Percentiles rank a stretch among this genome's conserved stretches.
Conservation (phyloP, 768 basidiomycete genomes). For the Leccinum variicolor region DNA sequence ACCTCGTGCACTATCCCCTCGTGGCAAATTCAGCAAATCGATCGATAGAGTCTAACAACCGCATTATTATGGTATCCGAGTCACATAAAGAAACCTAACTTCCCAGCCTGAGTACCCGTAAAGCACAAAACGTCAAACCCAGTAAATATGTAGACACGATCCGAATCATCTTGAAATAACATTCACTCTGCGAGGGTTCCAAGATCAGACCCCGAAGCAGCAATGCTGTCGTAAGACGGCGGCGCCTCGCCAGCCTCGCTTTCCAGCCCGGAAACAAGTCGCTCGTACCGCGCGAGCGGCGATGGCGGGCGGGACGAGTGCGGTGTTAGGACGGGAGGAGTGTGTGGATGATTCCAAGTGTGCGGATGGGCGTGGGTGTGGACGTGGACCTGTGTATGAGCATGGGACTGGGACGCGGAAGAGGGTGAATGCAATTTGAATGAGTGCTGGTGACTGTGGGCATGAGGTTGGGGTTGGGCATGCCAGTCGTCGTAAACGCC, state of each 20-base stretch:
- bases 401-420: neutral
- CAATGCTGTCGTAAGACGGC: constrained; percentile 44
- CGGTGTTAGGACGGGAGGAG: neutral
- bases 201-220: neutral
- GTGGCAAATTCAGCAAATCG: neutral
- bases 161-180: neutral
- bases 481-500: neutral
- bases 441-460: neutral
- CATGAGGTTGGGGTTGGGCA: neutral
- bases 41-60: neutral
- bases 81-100: too few relatives aligned
- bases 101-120: neutral
- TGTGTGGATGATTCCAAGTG: neutral
- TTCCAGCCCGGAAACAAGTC: constrained; percentile 84
- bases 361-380: neutral
- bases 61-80: neutral
- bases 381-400: neutral
- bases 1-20: neutral
- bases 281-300: constrained; percentile 58
- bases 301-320: constrained; percentile 17
- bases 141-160: neutral
- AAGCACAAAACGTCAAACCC: neutral
- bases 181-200: neutral
- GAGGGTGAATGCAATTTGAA: neutral
- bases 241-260: constrained; percentile 82